Conservation (phyloP, 495 filamentous ascomycete genomes). For the Talaromyces adpressus region DNA sequence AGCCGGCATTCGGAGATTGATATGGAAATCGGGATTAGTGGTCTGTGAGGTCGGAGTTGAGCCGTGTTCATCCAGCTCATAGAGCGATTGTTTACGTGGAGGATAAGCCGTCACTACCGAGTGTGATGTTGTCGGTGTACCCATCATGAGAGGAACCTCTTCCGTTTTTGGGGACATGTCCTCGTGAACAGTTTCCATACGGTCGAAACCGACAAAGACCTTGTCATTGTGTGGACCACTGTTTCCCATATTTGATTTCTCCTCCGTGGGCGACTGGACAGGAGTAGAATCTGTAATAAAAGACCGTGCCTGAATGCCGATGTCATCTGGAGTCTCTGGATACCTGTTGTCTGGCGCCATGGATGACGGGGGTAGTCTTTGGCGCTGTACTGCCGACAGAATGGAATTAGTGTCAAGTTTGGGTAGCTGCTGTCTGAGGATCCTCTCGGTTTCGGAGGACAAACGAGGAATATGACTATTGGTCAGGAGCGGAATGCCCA, state of each 20-base stretch:
- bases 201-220: not conserved
- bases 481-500: constrained; percentile 5
- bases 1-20: constrained; percentile 25
- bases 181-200: not conserved
- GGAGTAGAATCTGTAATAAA: constrained; percentile 2
- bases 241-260: not conserved
- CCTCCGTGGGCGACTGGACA: not conserved
- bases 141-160: constrained; percentile 9
- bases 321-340: constrained; percentile 7
- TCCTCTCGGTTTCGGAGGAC: constrained; percentile 18
- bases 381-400: not conserved
- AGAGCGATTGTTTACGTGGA: constrained; percentile 14
- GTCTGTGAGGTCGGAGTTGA: constrained; percentile 21
- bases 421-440: constrained; percentile 26
- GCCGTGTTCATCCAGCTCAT: constrained; percentile 30
- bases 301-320: not conserved
- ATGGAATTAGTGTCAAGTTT: constrained; percentile 23
- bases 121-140: not conserved
- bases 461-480: constrained; percentile 9
- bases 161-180: constrained; percentile 14
- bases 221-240: not conserved
- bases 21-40: constrained; percentile 12
- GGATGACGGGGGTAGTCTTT: not conserved
- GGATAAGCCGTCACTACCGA: not conserved
- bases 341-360: not conserved